Evolutionary conservation across 306 rosid genomes (phyloP).

Genomic region (Hippophae tibetana): DNA sequence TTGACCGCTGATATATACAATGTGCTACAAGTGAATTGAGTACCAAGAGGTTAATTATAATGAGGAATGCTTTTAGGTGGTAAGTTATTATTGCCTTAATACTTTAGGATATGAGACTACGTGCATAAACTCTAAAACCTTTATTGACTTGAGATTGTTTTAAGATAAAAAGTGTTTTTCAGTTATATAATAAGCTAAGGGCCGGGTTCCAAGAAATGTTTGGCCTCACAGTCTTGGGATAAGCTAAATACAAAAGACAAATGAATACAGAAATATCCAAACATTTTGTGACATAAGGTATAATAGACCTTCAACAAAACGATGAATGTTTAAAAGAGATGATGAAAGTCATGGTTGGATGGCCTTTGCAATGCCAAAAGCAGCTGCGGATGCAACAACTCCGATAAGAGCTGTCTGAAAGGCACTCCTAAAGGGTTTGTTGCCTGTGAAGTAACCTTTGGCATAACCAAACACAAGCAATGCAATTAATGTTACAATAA

Average conservation of each 20-base stretch:
- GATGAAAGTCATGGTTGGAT: slow-evolving; percentile 33
- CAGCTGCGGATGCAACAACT: slow-evolving; percentile 76
- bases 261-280: neutral
- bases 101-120: too few species aligned
- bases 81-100: too few species aligned
- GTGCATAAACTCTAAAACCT: too few species aligned
- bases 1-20: too few species aligned
- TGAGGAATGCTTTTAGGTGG: too few species aligned
- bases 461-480: slow-evolving; percentile 72
- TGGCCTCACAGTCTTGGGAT: too few species aligned
- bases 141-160: too few species aligned
- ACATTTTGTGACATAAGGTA: neutral
- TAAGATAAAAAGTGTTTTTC: too few species aligned
- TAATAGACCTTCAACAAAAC: neutral
- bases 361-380: slow-evolving; percentile 72
- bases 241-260: neutral
- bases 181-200: too few species aligned
- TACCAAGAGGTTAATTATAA: too few species aligned
- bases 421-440: slow-evolving; percentile 65
- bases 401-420: slow-evolving; percentile 73
- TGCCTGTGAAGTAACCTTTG: slow-evolving; percentile 75
- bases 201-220: too few species aligned
- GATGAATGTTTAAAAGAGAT: neutral
- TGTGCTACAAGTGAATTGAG: too few species aligned
- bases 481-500: slow-evolving; percentile 49